A percentile compares a stretch with the other conserved stretches of the same genome.
phyloP scores from a whole-genome alignment of 1,139 yeast species.

The Wickerhamomyces sp. region DNA sequence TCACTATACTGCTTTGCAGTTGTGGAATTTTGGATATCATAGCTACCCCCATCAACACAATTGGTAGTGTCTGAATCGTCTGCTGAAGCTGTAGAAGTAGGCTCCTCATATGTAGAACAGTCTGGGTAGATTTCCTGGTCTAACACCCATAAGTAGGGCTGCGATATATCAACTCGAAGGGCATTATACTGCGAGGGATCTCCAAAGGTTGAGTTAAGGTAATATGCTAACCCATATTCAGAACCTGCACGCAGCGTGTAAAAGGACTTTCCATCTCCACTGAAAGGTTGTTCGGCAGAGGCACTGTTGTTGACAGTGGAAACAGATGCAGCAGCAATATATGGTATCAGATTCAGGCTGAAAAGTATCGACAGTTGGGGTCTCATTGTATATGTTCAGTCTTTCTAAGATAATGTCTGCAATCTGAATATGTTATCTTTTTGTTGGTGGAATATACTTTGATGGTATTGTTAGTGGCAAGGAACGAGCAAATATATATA shows the following conservation, averaged over 20 bases:
- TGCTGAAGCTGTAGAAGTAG: not conserved
- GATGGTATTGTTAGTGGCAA: too few relatives aligned
- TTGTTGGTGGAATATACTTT: too few relatives aligned
- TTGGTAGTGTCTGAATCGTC: not conserved
- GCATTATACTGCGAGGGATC: slow-evolving; percentile 29
- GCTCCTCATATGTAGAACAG: slow-evolving; percentile 1
- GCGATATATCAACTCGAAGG: slow-evolving; percentile 37
- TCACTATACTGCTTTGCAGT: slow-evolving; percentile 1
- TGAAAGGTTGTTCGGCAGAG: too few relatives aligned
- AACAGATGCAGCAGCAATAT: too few relatives aligned
- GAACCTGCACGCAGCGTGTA: not conserved
- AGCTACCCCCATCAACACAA: slow-evolving; percentile 16
- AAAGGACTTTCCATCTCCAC: not conserved
- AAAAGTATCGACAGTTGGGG: too few relatives aligned
- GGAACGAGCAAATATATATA: too few relatives aligned
- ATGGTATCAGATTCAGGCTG: too few relatives aligned
- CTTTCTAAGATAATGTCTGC: too few relatives aligned
- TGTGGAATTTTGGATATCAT: slow-evolving; percentile 6
- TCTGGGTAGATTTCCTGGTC: slow-evolving; percentile 6
- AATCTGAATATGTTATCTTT: too few relatives aligned
- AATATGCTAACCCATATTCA: not conserved
- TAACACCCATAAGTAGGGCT: slow-evolving; percentile 39
- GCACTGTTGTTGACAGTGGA: too few relatives aligned
- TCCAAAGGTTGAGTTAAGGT: slow-evolving; percentile 32
- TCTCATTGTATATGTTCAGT: too few relatives aligned